These are phyloP conservation scores for Paramecium sonneborni DNA, from an alignment of 73 alveolate species.

Conservation along the genomic window DNA sequence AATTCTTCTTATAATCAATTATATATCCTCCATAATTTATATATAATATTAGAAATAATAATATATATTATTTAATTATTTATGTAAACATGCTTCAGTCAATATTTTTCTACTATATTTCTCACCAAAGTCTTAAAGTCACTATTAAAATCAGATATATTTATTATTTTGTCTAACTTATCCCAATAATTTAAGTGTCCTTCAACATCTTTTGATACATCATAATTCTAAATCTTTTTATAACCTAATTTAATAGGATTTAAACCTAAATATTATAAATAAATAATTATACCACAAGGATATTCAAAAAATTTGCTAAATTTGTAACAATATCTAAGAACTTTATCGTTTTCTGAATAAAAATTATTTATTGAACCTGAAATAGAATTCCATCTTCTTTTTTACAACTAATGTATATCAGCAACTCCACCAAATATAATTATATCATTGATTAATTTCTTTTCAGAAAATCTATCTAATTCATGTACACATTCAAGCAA, in stretches of 20 bases:
- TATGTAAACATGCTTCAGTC: no score
- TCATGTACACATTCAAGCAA: not conserved
- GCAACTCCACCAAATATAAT: conserved; percentile 17
- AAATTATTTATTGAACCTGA: not conserved
- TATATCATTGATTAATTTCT: not conserved
- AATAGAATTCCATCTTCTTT: conserved; percentile 44
- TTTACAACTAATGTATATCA: not conserved
- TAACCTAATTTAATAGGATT: not conserved
- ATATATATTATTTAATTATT: no score
- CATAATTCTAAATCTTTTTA: not conserved
- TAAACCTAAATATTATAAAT: not conserved
- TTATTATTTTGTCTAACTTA: not conserved
- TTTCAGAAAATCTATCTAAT: not conserved
- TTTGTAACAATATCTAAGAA: not conserved
- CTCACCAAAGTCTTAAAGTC: not conserved
- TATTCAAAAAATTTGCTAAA: no score
- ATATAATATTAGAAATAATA: no score
- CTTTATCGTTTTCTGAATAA: not conserved
- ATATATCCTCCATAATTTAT: conserved; percentile 87
- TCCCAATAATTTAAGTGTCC: conserved; percentile 8
- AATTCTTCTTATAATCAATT: conserved; percentile 80
- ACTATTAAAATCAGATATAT: not conserved
- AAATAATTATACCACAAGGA: conserved; percentile 9
- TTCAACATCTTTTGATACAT: not conserved
- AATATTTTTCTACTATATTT: not conserved